Evolutionary conservation across 352 stramenopile genomes (phyloP), one percentile per base, ranked within the genome.

Genomic region (Pilasporangium apinafurcum): DNA sequence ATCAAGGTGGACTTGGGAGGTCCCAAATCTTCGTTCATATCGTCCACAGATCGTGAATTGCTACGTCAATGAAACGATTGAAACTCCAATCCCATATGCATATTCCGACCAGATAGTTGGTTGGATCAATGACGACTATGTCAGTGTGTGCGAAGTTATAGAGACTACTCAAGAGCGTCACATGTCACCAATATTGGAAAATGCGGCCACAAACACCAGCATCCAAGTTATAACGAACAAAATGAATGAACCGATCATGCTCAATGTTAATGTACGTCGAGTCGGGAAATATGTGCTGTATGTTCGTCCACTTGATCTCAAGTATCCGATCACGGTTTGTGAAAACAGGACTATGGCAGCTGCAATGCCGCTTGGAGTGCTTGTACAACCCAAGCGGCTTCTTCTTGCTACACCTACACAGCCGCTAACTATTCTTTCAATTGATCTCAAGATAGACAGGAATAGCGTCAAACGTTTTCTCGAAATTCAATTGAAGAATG

Each of bases 1-100:
- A 3, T 33, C 33, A 1, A 49, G 37, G 8, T 80, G 48, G 51
- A 56, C 21, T 0, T 83, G 69, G 66, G 51, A 73, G 14, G 22
- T 83, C n/a, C 69, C 69, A 25, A 81, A 77, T 39, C 42, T 51
- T 21, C 13, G 41, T 33, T n/a, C 17, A 27, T 22, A 36, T 14
- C 8, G 34, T 7, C 30, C 18, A 29, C 57, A 59, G 45, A 59
- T 48, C 36, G 29, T 68, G 12, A 70, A 67, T 21, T 75, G 64
- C 40, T 37, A 50, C 9, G 34, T 52, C 3, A 37, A 37, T 26
- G 62, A 75, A 35, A 48, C n/a, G 25, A 37, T 73, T 16, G 51
- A 62, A 6, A 58, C 73, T 39, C 65, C 59, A 0, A 45, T 78
- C 9, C 62, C 65, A 10, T 49, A 51, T 37, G 65, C 48, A 0